Percentiles rank a stretch among this genome's conserved stretches.
Evolutionary conservation across 805 yeast species (phyloP).

Genomic region (Huiozyma sinensis): DNA sequence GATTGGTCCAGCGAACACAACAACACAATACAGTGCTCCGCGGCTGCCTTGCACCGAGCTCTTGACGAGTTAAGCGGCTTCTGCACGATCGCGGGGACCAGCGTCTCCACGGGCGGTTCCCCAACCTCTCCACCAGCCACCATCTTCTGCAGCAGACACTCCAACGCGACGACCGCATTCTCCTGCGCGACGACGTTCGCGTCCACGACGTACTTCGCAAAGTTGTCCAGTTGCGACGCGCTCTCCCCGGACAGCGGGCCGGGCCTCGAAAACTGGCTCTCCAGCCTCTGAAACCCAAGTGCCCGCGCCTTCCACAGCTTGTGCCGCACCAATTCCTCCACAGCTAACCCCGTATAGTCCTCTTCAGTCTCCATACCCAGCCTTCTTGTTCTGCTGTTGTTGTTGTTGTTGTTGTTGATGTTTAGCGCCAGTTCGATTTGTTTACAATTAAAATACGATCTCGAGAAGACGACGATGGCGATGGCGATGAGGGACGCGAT

Average conservation of each 20-base stretch:
- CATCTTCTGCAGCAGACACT: conserved; percentile 26
- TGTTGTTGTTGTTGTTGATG: too few relatives aligned
- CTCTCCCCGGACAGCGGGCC: conserved; percentile 1
- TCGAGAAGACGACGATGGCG: not conserved
- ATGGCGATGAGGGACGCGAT: not conserved
- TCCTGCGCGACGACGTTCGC: conserved; percentile 90
- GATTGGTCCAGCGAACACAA: conserved; percentile 60
- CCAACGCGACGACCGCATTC: conserved; percentile 51
- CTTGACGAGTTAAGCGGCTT: conserved; percentile 73
- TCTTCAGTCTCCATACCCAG: conserved; percentile 33
- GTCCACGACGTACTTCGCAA: conserved; percentile 57
- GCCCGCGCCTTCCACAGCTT: conserved; percentile 83
- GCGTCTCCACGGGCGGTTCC: conserved; percentile 2
- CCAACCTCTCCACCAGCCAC: not conserved
- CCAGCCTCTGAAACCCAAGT: conserved; percentile 64
- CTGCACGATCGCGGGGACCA: conserved; percentile 46
- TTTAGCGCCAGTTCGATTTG: too few relatives aligned
- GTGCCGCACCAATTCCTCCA: conserved; percentile 56
- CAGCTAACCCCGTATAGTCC: conserved; percentile 52
- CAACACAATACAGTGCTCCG: conserved; percentile 51
- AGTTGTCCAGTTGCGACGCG: conserved; percentile 38
- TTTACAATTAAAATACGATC: too few relatives aligned
- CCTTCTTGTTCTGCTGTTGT: too few relatives aligned
- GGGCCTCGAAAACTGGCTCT: conserved; percentile 37
- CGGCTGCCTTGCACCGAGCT: conserved; percentile 56